Percentiles rank a stretch among this genome's conserved stretches.
phyloP scores from a whole-genome alignment of 192 early-diverging fungal species.

The Entomortierella chlamydospora region DNA sequence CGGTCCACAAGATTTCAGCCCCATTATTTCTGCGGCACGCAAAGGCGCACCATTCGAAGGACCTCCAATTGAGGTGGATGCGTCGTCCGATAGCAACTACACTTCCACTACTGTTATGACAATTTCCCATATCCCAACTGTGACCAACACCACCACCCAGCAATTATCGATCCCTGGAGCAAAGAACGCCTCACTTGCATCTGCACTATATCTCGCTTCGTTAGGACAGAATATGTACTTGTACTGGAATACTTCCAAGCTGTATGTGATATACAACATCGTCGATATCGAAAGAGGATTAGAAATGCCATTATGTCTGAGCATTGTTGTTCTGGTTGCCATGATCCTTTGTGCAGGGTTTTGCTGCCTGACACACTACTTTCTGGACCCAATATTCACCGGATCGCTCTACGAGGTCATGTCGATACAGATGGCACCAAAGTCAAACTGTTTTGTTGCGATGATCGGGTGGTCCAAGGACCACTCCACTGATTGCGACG shows the following conservation, averaged over 20 bases:
- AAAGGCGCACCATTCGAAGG: not conserved
- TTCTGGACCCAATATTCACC: not conserved
- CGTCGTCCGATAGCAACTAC: no score
- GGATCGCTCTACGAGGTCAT: constrained; percentile 1
- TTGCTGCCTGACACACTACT: not conserved
- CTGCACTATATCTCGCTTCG: not conserved
- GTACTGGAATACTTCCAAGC: not conserved
- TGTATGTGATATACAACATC: constrained; percentile 6
- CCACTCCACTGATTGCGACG: not conserved
- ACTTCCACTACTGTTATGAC: not conserved
- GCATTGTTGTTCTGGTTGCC: not conserved
- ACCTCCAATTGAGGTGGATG: no score
- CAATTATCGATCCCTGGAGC: not conserved
- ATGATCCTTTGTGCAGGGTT: not conserved
- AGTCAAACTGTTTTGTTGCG: not conserved
- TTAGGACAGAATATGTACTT: not conserved
- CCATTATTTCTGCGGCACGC: no score
- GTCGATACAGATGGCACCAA: not conserved
- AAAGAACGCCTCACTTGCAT: not conserved
- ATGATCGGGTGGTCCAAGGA: not conserved
- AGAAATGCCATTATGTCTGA: constrained; percentile 1
- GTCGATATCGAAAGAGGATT: not conserved
- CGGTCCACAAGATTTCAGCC: no score
- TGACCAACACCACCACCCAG: not conserved
- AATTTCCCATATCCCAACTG: not conserved